A percentile compares a stretch with the other conserved stretches of the same genome.
These are phyloP conservation scores for Chlamydomonas sp. DNA, from an alignment of 139 green algal genomes.

Conservation along the genomic window DNA sequence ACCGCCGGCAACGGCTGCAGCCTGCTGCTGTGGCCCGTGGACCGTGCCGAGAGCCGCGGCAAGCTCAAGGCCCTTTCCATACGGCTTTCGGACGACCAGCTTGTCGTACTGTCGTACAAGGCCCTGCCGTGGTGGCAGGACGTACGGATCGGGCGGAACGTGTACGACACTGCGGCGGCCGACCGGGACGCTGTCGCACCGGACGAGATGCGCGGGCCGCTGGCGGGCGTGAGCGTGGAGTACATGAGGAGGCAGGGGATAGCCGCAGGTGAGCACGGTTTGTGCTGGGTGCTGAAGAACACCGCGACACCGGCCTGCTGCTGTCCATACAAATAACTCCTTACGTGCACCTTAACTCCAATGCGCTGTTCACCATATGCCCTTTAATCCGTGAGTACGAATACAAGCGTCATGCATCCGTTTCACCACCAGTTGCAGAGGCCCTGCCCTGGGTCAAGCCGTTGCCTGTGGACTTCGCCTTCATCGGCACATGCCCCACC, in stretches of 20 bases:
- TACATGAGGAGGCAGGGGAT: slow-evolving; percentile 11
- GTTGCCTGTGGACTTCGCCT: slow-evolving; percentile 23
- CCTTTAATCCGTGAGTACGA: background rate
- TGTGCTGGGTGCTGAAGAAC: background rate
- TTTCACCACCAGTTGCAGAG: slow-evolving; percentile 14
- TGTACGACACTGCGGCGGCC: background rate
- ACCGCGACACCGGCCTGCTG: background rate
- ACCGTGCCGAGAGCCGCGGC: slow-evolving; percentile 51
- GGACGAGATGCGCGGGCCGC: slow-evolving; percentile 14
- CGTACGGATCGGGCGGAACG: slow-evolving; percentile 25
- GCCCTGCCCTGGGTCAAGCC: slow-evolving; percentile 10
- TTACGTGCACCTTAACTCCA: background rate
- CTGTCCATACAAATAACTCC: background rate
- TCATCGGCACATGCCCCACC: background rate
- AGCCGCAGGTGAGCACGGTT: no score
- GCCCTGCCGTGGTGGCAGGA: slow-evolving; percentile 41
- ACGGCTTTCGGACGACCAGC: slow-evolving; percentile 33
- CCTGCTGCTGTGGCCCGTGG: slow-evolving; percentile 60
- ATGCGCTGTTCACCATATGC: background rate
- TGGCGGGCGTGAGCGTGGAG: slow-evolving; percentile 40
- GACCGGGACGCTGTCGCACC: background rate
- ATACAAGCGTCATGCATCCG: background rate
- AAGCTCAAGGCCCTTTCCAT: slow-evolving; percentile 54
- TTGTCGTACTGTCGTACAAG: slow-evolving; percentile 58
- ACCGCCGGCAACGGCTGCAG: background rate